phyloP scores from a whole-genome alignment of 371 early-diverging fungal genomes.

The Dinochytrium kinnereticum region DNA sequence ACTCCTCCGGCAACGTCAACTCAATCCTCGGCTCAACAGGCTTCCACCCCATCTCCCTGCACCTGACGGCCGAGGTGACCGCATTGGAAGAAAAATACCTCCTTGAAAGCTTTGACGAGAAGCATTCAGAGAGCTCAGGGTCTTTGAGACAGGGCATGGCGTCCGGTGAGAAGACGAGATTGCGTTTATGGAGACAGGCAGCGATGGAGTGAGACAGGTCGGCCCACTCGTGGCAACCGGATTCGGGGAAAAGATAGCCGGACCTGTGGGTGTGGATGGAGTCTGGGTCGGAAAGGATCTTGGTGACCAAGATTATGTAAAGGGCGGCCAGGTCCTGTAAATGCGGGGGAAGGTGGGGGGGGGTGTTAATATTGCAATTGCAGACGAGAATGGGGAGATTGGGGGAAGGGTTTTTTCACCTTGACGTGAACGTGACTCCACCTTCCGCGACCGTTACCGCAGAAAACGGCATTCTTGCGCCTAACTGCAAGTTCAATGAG shows the following conservation, averaged over 20 bases:
- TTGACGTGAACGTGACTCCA: constrained; percentile 38
- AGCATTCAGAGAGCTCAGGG: constrained; percentile 1
- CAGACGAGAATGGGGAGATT: neutral
- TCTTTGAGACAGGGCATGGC: constrained; percentile 5
- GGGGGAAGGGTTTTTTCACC: neutral
- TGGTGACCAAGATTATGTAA: constrained; percentile 12
- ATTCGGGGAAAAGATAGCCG: constrained; percentile 27
- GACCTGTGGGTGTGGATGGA: neutral
- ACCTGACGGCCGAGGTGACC: constrained; percentile 13
- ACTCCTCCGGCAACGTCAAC: constrained; percentile 6
- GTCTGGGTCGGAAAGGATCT: neutral
- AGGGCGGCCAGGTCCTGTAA: constrained; percentile 15
- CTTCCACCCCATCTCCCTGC: constrained; percentile 18
- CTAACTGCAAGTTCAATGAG: constrained; percentile 14
- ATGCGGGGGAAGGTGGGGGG: no score
- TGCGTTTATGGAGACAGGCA: neutral
- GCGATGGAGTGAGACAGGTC: constrained; percentile 21
- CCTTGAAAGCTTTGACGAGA: neutral
- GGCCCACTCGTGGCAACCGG: constrained; percentile 18
- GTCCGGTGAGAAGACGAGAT: neutral
- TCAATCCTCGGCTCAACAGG: neutral
- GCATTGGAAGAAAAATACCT: constrained; percentile 23
- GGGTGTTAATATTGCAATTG: no score
- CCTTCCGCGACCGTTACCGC: constrained; percentile 23
- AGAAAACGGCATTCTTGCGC: constrained; percentile 16